Percentiles rank a stretch among this genome's conserved stretches.
phyloP scores from a whole-genome alignment of 2,329 filamentous ascomycete species.

The Botrytis tulipae region DNA sequence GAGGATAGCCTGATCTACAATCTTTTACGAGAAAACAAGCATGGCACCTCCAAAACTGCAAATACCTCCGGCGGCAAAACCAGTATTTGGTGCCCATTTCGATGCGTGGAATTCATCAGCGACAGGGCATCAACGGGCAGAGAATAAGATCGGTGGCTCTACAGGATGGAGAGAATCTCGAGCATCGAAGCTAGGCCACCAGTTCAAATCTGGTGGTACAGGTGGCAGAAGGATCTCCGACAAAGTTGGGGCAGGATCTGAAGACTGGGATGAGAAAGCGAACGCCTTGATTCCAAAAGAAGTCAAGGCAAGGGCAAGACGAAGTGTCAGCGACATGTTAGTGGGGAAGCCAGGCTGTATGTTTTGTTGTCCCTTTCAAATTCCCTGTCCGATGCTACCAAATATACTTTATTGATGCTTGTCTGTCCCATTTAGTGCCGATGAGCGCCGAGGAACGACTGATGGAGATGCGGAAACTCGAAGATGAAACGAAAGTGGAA shows the following conservation, averaged over 20 bases:
- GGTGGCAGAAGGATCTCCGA: constrained; percentile 62
- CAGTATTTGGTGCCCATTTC: constrained; percentile 48
- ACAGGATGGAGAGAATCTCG: constrained; percentile 72
- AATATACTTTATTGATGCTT: constrained; percentile 20
- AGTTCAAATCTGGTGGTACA: constrained; percentile 59
- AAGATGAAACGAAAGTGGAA: constrained; percentile 51
- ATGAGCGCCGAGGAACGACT: constrained; percentile 28
- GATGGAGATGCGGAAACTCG: constrained; percentile 44
- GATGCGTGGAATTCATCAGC: constrained; percentile 73
- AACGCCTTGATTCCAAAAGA: constrained; percentile 47
- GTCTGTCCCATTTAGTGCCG: constrained; percentile 37
- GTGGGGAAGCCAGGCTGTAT: constrained; percentile 15
- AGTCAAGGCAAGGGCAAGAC: constrained; percentile 33
- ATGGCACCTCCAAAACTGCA: constrained; percentile 32
- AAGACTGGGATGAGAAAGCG: constrained; percentile 50
- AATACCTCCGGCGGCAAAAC: constrained; percentile 36
- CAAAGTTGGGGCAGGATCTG: constrained; percentile 62
- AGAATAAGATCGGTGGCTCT: constrained; percentile 60
- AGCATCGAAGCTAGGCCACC: constrained; percentile 64
- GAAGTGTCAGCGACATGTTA: constrained; percentile 56
- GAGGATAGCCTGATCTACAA: constrained; percentile 8
- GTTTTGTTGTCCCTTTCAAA: constrained; percentile 17
- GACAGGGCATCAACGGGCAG: constrained; percentile 76
- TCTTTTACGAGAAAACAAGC: neutral
- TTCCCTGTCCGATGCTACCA: constrained; percentile 16